Conservation (phyloP, 768 basidiomycete species). For the Naematelia encephala region DNA sequence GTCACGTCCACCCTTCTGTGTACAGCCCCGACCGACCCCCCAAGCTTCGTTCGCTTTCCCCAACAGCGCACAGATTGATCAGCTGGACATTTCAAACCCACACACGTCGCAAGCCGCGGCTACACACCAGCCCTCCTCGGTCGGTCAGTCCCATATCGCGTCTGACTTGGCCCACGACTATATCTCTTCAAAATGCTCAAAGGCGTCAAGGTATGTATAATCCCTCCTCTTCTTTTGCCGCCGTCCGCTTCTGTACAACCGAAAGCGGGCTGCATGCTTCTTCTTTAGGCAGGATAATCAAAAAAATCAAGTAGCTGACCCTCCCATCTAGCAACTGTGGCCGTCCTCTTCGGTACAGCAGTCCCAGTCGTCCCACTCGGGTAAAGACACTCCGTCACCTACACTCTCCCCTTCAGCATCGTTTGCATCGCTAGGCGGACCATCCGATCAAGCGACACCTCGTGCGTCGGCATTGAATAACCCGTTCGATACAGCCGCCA, state of each 20-base stretch:
- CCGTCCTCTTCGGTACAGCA: conserved; percentile 13
- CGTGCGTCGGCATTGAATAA: conserved; percentile 37
- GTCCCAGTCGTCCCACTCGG: conserved; percentile 1
- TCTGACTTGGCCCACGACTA: not conserved
- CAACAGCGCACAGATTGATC: not conserved
- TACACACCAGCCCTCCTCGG: not conserved
- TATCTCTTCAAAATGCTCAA: conserved; percentile 34
- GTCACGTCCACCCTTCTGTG: not conserved
- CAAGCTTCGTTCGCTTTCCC: not conserved
- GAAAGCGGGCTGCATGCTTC: too few relatives aligned
- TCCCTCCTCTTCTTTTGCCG: not conserved
- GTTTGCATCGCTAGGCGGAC: conserved; percentile 34
- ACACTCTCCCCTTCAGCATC: conserved; percentile 41
- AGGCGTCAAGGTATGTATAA: conserved; percentile 41
- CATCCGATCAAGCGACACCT: conserved; percentile 48
- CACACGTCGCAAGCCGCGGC: not conserved
- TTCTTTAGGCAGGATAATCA: too few relatives aligned
- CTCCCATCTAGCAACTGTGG: conserved; percentile 27
- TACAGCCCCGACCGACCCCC: not conserved
- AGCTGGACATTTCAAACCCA: not conserved
- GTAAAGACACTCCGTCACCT: conserved; percentile 28
- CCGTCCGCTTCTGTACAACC: not conserved
- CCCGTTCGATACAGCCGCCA: conserved; percentile 37
- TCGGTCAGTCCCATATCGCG: not conserved
- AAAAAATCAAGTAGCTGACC: too few relatives aligned